These are phyloP conservation scores for Geranomyces variabilis DNA, from an alignment of 192 early-diverging fungal genomes.

Conservation along the genomic window DNA sequence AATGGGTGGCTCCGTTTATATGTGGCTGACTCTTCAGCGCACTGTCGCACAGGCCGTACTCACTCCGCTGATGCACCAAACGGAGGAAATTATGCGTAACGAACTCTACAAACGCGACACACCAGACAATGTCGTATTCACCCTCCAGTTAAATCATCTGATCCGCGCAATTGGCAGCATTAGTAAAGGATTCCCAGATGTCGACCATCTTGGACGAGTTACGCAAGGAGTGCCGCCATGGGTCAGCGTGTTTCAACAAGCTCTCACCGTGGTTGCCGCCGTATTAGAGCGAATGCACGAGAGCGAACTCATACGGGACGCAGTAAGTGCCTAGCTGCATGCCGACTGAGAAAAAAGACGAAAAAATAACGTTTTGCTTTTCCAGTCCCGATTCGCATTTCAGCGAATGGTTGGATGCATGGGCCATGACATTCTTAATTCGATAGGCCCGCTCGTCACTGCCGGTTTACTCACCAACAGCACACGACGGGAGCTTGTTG, in stretches of 20 bases:
- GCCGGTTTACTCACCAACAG: constrained; percentile 75
- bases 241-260: constrained; percentile 77
- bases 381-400: constrained; percentile 61
- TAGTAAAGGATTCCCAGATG: constrained; percentile 73
- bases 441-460: constrained; percentile 74
- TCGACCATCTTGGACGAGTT: constrained; percentile 30
- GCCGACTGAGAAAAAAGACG: too few species aligned
- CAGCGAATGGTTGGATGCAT: constrained; percentile 86
- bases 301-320: constrained; percentile 49
- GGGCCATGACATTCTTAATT: constrained; percentile 80
- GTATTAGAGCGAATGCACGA: constrained; percentile 58
- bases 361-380: constrained; percentile 15
- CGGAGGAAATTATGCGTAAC: constrained; percentile 73
- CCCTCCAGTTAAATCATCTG: constrained; percentile 79
- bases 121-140: constrained; percentile 67
- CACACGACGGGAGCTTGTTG: constrained; percentile 76
- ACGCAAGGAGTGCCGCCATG: constrained; percentile 53
- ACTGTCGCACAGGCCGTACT: constrained; percentile 63
- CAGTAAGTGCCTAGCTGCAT: constrained; percentile 24
- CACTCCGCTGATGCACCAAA: constrained; percentile 74
- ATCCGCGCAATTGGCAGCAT: constrained; percentile 84
- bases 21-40: neutral
- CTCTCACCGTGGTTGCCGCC: constrained; percentile 73
- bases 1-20: too few species aligned
- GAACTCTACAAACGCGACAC: constrained; percentile 63